Evolutionary conservation across 2,329 filamentous ascomycete genomes (phyloP).

Genomic region (Cladosporium austrohemisphaericum): DNA sequence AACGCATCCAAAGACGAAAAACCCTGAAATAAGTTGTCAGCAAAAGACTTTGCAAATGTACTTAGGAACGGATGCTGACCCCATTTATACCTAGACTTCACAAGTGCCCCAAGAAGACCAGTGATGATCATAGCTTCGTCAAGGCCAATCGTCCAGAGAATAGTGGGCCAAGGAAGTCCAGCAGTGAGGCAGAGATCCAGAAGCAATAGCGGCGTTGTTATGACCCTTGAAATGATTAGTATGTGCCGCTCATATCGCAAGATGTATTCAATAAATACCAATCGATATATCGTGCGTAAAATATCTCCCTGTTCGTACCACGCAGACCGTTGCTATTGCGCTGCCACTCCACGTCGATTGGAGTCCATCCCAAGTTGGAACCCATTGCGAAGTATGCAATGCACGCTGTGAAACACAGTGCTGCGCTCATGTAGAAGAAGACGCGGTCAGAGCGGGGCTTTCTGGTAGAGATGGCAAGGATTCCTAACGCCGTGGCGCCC

Average conservation of each 20-base stretch:
- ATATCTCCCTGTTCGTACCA: constrained; percentile 55
- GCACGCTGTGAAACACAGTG: constrained; percentile 51
- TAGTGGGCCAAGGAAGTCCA: constrained; percentile 59
- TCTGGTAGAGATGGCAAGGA: constrained; percentile 47
- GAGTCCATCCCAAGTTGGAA: constrained; percentile 57
- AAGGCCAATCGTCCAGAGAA: constrained; percentile 56
- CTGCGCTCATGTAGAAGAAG: constrained; percentile 58
- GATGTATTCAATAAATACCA: constrained; percentile 39
- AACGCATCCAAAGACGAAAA: constrained; percentile 30
- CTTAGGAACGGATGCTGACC: constrained; percentile 51
- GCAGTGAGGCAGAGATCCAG: constrained; percentile 57
- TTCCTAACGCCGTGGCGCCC: constrained; percentile 47
- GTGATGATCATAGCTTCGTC: constrained; percentile 61
- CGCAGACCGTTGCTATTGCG: constrained; percentile 40
- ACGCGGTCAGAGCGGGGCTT: constrained; percentile 51
- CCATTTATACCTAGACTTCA: constrained; percentile 59
- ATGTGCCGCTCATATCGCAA: too few relatives aligned
- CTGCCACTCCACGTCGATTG: constrained; percentile 57
- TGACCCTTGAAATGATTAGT: constrained; percentile 27
- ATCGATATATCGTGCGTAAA: constrained; percentile 61
- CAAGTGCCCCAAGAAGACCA: constrained; percentile 60
- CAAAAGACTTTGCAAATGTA: not conserved
- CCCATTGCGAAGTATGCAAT: constrained; percentile 62
- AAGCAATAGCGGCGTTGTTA: constrained; percentile 59
- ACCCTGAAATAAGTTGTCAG: constrained; percentile 32